Evolutionary conservation across 2,329 filamentous ascomycete genomes (phyloP).

Genomic region (Colletotrichum camelliae): DNA sequence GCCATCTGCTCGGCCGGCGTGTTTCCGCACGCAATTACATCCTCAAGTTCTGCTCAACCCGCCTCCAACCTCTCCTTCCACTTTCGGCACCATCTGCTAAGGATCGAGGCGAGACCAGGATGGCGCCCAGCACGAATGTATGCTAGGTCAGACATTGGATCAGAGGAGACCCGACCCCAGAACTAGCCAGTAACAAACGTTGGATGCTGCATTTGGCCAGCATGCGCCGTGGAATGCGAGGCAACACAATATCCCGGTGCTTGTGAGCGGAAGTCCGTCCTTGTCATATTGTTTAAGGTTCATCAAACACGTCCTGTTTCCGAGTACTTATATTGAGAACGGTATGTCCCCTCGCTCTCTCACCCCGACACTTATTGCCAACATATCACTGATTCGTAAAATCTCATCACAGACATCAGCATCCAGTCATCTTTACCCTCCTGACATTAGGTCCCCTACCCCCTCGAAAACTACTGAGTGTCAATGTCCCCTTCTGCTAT

Average conservation of each 20-base stretch:
- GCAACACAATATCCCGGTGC: neutral
- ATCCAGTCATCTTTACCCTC: neutral
- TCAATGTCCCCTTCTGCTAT: conserved; percentile 66
- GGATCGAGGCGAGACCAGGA: neutral
- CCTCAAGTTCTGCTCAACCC: conserved; percentile 14
- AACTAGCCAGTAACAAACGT: conserved; percentile 1
- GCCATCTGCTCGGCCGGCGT: conserved; percentile 19
- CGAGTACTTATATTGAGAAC: neutral
- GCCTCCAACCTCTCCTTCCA: conserved; percentile 23
- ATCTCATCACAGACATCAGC: neutral
- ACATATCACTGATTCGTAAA: neutral
- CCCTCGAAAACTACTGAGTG: conserved; percentile 23
- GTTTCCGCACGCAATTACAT: conserved; percentile 24
- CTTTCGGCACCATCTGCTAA: conserved; percentile 4
- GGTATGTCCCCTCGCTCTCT: neutral
- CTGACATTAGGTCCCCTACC: neutral
- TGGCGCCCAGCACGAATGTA: neutral
- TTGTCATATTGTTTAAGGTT: neutral
- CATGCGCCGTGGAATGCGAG: neutral
- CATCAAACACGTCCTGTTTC: neutral
- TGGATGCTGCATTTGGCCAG: neutral
- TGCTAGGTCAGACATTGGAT: neutral
- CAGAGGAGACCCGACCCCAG: neutral
- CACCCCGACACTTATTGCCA: neutral
- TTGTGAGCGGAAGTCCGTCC: conserved; percentile 5